These are phyloP conservation scores for Moesziomyces sp. DNA, from an alignment of 1,284 basidiomycete species.

Conservation along the genomic window DNA sequence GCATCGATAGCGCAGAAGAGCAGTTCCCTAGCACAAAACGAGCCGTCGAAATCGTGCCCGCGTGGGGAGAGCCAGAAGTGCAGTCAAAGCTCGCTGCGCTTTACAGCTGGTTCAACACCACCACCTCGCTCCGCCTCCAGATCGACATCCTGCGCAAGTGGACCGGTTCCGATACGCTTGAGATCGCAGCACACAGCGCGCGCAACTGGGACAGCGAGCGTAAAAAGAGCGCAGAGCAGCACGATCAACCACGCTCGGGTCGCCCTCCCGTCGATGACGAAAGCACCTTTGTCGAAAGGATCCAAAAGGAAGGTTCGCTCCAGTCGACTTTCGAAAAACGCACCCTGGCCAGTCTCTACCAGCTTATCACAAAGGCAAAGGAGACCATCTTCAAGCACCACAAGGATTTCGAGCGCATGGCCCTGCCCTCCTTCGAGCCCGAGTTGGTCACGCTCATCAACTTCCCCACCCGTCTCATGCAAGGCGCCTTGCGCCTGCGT, in stretches of 20 bases:
- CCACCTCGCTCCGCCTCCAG: slow-evolving; percentile 56
- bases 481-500: slow-evolving; percentile 87
- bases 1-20: slow-evolving; percentile 60
- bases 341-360: slow-evolving; percentile 85
- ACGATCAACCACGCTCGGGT: slow-evolving; percentile 11
- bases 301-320: slow-evolving; percentile 94
- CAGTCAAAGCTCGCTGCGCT: slow-evolving; percentile 61
- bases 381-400: slow-evolving; percentile 86
- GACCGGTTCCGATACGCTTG: slow-evolving; percentile 61
- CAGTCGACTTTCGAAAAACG: slow-evolving; percentile 94
- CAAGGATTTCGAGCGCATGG: slow-evolving; percentile 80
- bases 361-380: slow-evolving; percentile 85
- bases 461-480: slow-evolving; percentile 92
- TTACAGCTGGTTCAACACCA: slow-evolving; percentile 65
- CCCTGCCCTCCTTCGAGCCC: slow-evolving; percentile 89
- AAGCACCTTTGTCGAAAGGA: slow-evolving; percentile 82
- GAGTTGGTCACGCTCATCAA: slow-evolving; percentile 93
- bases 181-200: slow-evolving; percentile 39
- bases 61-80: slow-evolving; percentile 54
- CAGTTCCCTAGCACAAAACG: slow-evolving; percentile 63
- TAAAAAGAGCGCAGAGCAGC: slow-evolving; percentile 21
- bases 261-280: slow-evolving; percentile 40
- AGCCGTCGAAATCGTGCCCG: slow-evolving; percentile 55
- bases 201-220: slow-evolving; percentile 9
- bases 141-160: slow-evolving; percentile 61